These are phyloP conservation scores for Cordyceps cateniannulata DNA, from an alignment of 2,329 filamentous ascomycete species.

Conservation along the genomic window DNA sequence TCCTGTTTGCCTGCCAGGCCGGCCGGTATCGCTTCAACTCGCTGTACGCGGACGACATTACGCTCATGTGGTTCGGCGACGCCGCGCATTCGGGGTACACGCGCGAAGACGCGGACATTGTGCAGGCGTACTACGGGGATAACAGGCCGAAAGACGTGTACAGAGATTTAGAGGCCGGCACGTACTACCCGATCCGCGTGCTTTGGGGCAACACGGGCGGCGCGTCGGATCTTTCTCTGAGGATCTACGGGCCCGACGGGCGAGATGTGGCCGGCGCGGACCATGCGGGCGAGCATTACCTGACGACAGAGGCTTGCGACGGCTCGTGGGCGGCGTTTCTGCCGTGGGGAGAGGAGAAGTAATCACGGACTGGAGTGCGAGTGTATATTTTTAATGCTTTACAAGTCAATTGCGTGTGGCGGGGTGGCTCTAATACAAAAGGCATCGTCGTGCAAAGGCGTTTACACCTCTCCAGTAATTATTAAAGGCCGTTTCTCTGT, in stretches of 20 bases:
- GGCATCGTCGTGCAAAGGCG: not conserved
- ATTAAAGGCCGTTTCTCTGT: too few relatives aligned
- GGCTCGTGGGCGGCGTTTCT: conserved; percentile 7
- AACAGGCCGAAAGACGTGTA: not conserved
- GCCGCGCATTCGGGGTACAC: conserved; percentile 3
- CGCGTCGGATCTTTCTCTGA: conserved; percentile 6
- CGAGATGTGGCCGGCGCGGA: not conserved
- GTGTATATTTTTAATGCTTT: too few relatives aligned
- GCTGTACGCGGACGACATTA: conserved; percentile 14
- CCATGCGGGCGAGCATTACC: not conserved
- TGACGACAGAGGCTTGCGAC: conserved; percentile 14
- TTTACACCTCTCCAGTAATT: too few relatives aligned
- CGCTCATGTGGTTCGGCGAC: conserved; percentile 12
- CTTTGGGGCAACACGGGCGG: conserved; percentile 11
- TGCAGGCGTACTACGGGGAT: conserved; percentile 11
- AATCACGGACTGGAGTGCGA: too few relatives aligned
- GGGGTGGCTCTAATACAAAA: too few relatives aligned
- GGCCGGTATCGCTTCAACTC: conserved; percentile 12
- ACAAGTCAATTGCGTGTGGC: too few relatives aligned
- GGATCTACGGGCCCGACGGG: conserved; percentile 12
- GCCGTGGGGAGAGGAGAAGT: not conserved
- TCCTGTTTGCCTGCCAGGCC: conserved; percentile 11
- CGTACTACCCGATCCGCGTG: conserved; percentile 13
- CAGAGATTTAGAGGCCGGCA: conserved; percentile 5
- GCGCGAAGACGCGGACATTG: conserved; percentile 10